phyloP scores from a whole-genome alignment of 345 rosid genomes.

The Cardamine resedifolia region DNA sequence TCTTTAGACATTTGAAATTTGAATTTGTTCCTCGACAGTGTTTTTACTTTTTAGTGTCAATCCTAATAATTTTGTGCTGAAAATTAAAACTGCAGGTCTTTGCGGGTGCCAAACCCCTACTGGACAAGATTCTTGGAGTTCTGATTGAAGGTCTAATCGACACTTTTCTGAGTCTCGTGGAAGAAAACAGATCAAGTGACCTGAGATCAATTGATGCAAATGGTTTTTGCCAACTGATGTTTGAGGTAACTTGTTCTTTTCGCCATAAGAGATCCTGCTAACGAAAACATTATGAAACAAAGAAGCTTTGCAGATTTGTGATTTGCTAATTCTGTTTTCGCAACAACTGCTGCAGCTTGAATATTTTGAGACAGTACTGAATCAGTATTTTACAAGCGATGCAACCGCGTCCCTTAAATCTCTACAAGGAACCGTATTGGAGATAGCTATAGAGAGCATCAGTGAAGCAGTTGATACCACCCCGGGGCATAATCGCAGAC shows the following conservation, averaged over 20 bases:
- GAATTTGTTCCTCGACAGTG: not conserved
- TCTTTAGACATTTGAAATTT: not conserved
- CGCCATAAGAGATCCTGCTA: not conserved
- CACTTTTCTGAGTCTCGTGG: slow-evolving; percentile 76
- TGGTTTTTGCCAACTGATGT: slow-evolving; percentile 98
- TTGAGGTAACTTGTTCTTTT: slow-evolving; percentile 59
- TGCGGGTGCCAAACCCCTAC: slow-evolving; percentile 90
- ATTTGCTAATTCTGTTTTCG: slow-evolving; percentile 9
- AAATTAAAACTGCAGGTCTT: slow-evolving; percentile 58
- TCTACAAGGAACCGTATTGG: slow-evolving; percentile 80
- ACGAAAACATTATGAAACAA: not conserved
- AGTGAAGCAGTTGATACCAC: slow-evolving; percentile 67
- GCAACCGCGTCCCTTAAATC: slow-evolving; percentile 80
- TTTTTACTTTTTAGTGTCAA: slow-evolving; percentile 1
- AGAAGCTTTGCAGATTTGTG: not conserved
- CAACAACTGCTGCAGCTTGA: slow-evolving; percentile 73
- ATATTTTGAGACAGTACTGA: slow-evolving; percentile 83
- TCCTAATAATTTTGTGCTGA: not conserved
- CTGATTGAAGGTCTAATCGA: slow-evolving; percentile 95
- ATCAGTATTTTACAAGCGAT: slow-evolving; percentile 71
- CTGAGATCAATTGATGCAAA: slow-evolving; percentile 77
- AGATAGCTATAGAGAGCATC: slow-evolving; percentile 79
- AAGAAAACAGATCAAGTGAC: slow-evolving; percentile 65
- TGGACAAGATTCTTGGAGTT: slow-evolving; percentile 91
- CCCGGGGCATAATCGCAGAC: slow-evolving; percentile 63